Evolutionary conservation across 2,329 filamentous ascomycete genomes (phyloP).

Genomic region (Trichoderma atroviride): DNA sequence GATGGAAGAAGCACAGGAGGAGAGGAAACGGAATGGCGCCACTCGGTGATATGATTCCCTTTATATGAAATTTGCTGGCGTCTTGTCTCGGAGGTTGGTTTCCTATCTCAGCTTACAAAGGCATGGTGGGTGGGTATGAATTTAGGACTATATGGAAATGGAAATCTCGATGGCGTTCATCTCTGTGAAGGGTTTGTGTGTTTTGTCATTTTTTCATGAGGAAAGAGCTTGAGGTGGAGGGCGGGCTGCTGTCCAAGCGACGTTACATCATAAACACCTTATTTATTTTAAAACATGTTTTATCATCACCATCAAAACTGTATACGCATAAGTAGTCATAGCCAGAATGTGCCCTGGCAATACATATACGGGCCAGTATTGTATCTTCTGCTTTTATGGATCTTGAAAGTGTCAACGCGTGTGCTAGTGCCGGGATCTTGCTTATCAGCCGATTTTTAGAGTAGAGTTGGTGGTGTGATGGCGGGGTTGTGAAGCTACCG

Average conservation of each 20-base stretch:
- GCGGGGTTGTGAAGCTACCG: slow-evolving; percentile 25
- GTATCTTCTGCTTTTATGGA: not conserved
- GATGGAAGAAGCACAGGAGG: slow-evolving; percentile 50
- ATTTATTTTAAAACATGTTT: slow-evolving; percentile 10
- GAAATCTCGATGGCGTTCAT: slow-evolving; percentile 38
- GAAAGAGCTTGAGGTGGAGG: slow-evolving; percentile 8
- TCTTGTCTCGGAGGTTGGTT: slow-evolving; percentile 32
- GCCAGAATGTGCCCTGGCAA: not conserved
- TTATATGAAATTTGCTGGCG: slow-evolving; percentile 29
- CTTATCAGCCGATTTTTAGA: not conserved
- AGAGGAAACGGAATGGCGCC: slow-evolving; percentile 30
- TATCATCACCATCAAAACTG: slow-evolving; percentile 11
- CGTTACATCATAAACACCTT: slow-evolving; percentile 2
- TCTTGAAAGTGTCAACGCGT: not conserved
- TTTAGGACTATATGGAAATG: slow-evolving; percentile 32
- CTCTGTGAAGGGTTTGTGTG: slow-evolving; percentile 23
- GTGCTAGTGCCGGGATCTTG: not conserved
- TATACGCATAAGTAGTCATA: slow-evolving; percentile 20
- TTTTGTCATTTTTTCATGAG: not conserved
- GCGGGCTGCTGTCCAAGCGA: not conserved
- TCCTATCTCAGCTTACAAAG: slow-evolving; percentile 28
- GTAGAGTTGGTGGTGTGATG: slow-evolving; percentile 15
- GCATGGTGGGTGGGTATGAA: slow-evolving; percentile 30
- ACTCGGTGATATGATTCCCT: slow-evolving; percentile 28
- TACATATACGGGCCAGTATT: not conserved